A percentile compares a stretch with the other conserved stretches of the same genome.
phyloP scores from a whole-genome alignment of 768 basidiomycete genomes.

The Termitomyces sp. region DNA sequence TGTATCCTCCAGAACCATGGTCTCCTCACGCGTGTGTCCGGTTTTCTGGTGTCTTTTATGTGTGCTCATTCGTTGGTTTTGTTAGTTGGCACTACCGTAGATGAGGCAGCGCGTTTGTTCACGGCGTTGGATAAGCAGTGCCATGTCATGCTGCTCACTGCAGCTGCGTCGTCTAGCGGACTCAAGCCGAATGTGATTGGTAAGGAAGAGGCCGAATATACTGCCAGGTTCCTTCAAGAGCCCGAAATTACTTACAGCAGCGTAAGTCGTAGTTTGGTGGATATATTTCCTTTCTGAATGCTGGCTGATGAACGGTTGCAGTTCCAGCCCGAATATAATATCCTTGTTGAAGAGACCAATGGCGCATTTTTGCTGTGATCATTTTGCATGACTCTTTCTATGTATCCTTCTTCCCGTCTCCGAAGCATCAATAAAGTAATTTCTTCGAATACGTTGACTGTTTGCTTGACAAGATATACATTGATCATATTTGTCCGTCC shows the following conservation, averaged over 20 bases:
- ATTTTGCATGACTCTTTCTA: not conserved
- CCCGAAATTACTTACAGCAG: slow-evolving; percentile 14
- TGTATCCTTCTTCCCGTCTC: not conserved
- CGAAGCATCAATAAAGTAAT: not conserved
- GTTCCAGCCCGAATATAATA: slow-evolving; percentile 24
- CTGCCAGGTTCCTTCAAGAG: slow-evolving; percentile 17
- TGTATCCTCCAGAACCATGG: slow-evolving; percentile 42
- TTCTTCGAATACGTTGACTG: too few relatives aligned
- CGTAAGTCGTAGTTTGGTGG: slow-evolving; percentile 6
- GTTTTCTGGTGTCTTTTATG: not conserved
- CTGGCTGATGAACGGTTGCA: not conserved
- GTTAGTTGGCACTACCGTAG: slow-evolving; percentile 33
- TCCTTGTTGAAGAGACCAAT: slow-evolving; percentile 22
- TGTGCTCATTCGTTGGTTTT: not conserved
- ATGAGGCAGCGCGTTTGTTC: slow-evolving; percentile 38
- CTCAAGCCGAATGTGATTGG: slow-evolving; percentile 19
- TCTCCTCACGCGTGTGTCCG: slow-evolving; percentile 22
- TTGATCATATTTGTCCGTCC: slow-evolving; percentile 53
- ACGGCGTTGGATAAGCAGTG: slow-evolving; percentile 39
- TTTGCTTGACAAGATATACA: not conserved
- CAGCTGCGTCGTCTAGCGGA: slow-evolving; percentile 30
- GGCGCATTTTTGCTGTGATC: slow-evolving; percentile 21
- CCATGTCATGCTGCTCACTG: slow-evolving; percentile 40
- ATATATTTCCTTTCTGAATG: not conserved
- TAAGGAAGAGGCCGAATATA: slow-evolving; percentile 21